Evolutionary conservation across 1,139 yeast genomes (phyloP).

Genomic region (Pichia sp.): DNA sequence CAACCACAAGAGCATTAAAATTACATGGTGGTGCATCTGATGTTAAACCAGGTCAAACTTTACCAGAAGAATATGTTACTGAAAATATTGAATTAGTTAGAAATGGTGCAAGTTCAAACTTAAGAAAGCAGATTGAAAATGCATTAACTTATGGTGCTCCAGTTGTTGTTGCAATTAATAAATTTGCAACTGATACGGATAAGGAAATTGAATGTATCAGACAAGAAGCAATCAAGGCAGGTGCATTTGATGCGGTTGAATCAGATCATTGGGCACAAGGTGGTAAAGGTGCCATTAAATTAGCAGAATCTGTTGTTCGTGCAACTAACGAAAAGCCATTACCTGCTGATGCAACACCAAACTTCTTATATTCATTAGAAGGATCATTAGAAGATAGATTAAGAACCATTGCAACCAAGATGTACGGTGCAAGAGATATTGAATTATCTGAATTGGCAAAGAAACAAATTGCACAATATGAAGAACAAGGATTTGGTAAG

Average conservation of each 20-base stretch:
- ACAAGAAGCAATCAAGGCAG: conserved; percentile 59
- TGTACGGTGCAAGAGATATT: conserved; percentile 70
- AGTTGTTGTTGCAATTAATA: conserved; percentile 74
- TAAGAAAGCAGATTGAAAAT: conserved; percentile 69
- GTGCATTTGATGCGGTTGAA: conserved; percentile 68
- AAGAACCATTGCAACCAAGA: conserved; percentile 56
- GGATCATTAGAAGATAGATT: conserved; percentile 60
- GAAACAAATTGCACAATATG: conserved; percentile 58
- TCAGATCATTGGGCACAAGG: conserved; percentile 81
- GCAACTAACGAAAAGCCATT: conserved; percentile 39
- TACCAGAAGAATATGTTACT: conserved; percentile 59
- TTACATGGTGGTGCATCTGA: conserved; percentile 82
- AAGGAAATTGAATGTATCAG: conserved; percentile 61
- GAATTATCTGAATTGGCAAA: conserved; percentile 64
- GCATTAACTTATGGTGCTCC: conserved; percentile 67
- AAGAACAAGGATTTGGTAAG: conserved; percentile 64
- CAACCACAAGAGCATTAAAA: conserved; percentile 74
- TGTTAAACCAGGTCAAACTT: conserved; percentile 72
- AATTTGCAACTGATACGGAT: conserved; percentile 63
- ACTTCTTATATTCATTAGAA: conserved; percentile 55
- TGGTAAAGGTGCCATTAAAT: conserved; percentile 64
- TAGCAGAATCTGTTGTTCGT: conserved; percentile 63
- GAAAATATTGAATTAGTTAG: conserved; percentile 61
- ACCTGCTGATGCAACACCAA: conserved; percentile 33
- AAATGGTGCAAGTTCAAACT: conserved; percentile 56